phyloP scores from a whole-genome alignment of 2,329 filamentous ascomycete genomes.

The Thielaviopsis cerberus region DNA sequence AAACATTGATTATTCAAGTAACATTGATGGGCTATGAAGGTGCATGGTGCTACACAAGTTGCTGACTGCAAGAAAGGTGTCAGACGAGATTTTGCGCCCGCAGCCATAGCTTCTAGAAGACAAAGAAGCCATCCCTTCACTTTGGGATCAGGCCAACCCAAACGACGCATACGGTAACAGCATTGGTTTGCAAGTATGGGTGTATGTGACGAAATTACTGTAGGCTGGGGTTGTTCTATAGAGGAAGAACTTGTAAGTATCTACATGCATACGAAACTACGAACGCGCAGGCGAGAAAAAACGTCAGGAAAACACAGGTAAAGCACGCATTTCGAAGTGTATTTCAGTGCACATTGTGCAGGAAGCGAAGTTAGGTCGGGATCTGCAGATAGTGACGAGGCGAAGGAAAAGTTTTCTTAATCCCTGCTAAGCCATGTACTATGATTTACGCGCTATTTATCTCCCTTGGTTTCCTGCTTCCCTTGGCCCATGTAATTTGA shows the following conservation, averaged over 20 bases:
- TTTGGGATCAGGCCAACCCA: background rate
- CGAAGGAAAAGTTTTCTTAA: background rate
- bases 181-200: too few relatives aligned
- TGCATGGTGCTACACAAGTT: background rate
- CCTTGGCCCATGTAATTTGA: too few relatives aligned
- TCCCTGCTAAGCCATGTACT: background rate
- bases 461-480: too few relatives aligned
- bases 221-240: too few relatives aligned
- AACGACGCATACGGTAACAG: background rate
- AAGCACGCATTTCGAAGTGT: too few relatives aligned
- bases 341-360: background rate
- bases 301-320: too few relatives aligned
- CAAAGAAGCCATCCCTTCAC: background rate
- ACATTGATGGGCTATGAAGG: background rate
- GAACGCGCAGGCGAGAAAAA: too few relatives aligned
- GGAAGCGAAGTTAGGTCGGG: background rate
- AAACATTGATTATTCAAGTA: background rate
- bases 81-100: background rate
- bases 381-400: background rate
- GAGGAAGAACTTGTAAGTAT: too few relatives aligned
- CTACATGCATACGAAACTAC: too few relatives aligned
- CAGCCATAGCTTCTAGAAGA: background rate
- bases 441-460: background rate
- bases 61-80: background rate
- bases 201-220: too few relatives aligned